Conservation (phyloP, 768 basidiomycete species). For the Sistotremastrum suecicum region DNA sequence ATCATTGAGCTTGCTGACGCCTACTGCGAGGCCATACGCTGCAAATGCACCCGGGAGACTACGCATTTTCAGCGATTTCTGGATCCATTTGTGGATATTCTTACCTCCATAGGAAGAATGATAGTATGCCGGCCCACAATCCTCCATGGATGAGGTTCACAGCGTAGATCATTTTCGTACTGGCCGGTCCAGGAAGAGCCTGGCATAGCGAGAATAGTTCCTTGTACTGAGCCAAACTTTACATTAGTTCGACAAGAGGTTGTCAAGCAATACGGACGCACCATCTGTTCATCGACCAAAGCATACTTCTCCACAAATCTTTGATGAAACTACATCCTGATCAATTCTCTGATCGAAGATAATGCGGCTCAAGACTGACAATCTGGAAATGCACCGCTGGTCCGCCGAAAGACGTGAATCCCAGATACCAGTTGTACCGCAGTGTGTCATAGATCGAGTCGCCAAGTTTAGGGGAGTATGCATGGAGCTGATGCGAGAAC, state of each 20-base stretch:
- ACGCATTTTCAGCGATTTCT: neutral
- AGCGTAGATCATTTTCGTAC: conserved; percentile 33
- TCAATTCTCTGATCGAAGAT: conserved; percentile 22
- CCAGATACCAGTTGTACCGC: conserved; percentile 18
- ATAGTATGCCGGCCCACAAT: conserved; percentile 23
- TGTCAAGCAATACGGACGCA: conserved; percentile 4
- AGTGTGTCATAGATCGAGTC: no score
- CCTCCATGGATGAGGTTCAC: conserved; percentile 31
- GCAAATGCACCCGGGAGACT: conserved; percentile 30
- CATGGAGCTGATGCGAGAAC: no score
- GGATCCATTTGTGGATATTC: neutral
- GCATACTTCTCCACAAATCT: conserved; percentile 14
- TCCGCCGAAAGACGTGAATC: conserved; percentile 34
- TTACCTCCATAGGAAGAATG: conserved; percentile 28
- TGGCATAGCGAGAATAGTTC: conserved; percentile 35
- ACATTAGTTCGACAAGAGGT: no score
- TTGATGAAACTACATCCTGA: conserved; percentile 26
- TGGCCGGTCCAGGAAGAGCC: conserved; percentile 34
- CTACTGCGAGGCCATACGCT: conserved; percentile 33
- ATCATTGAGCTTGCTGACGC: conserved; percentile 26
- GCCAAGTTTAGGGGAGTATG: no score
- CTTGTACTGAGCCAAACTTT: no score
- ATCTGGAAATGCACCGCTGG: conserved; percentile 36
- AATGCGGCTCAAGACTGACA: conserved; percentile 16
- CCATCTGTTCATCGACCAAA: conserved; percentile 16